Base-by-base conservation (phyloP, 2,329 filamentous ascomycete species). In the Ascochyta lentis region DNA sequence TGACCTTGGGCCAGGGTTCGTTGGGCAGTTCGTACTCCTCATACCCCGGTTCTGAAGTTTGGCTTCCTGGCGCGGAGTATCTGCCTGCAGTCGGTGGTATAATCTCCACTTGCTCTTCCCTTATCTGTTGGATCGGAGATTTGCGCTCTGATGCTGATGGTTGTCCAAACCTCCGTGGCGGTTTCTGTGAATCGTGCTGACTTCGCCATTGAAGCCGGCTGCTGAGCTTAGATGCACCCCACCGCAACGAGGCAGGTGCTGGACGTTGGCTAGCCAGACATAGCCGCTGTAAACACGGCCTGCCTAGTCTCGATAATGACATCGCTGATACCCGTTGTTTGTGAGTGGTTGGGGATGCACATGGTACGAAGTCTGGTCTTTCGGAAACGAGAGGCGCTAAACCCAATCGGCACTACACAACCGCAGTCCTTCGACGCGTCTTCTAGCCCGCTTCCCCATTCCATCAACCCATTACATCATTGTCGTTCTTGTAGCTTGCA, bases 1-100 rank as follows among this genome's bases (percentile, higher is more conserved):
- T 64, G 2, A 64, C 52, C 10, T 59, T 56, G 19, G 61, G 63
- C 41, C 59, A 53, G 34, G 55, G 49, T 3, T 39, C 43, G 16
- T 54, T 49, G 15, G 27, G 42, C 15, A 22, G 23, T 19, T 55
- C 41, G 13, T 42, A 42, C 24, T 44, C 34, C 29, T 52, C 26
- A 37, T 46, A 43, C 24, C 15, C 47, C 38, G 47, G 26, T 51
- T 50, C 38, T 4, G 47, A 43, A 42, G 47, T 51, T 26, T 48
- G 56, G 16, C 26, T 38, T 49, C 33, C 47, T 15, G 47, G 33
- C 47, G 47, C 29, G 22, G 47, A 35, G 35, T 45, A 26, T 23
- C 42, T n/a, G 3, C 15, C 15, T 6, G 37, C n/a, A 22, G 31
- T 54, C 5, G 50, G 42, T 26, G 34, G 27, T 12, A 50, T 23